phyloP scores from a whole-genome alignment of 1,139 yeast genomes.

The Suhomyces taliae region DNA sequence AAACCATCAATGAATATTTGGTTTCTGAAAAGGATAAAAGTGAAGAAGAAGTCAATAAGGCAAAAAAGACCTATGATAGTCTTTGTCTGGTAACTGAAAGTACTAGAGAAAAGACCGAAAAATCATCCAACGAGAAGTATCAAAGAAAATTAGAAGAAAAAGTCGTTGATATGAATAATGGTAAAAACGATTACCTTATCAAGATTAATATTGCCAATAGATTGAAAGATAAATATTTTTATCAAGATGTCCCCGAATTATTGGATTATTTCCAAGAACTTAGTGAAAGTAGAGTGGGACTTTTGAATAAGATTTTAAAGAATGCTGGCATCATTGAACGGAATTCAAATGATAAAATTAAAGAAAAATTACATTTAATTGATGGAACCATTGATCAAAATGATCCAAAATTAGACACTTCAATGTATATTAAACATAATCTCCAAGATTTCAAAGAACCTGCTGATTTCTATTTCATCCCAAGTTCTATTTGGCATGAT shows the following conservation, averaged over 20 bases:
- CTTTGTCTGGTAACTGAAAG: conserved; percentile 79
- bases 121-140: conserved; percentile 57
- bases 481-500: conserved; percentile 96
- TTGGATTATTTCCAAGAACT: conserved; percentile 84
- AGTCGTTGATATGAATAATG: conserved; percentile 78
- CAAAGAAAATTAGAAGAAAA: conserved; percentile 60
- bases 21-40: conserved; percentile 55
- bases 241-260: conserved; percentile 91
- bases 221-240: conserved; percentile 86
- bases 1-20: conserved; percentile 58
- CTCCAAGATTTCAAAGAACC: conserved; percentile 79
- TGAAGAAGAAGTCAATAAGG: conserved; percentile 67
- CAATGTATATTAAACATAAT: conserved; percentile 94
- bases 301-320: conserved; percentile 68
- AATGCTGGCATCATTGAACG: conserved; percentile 67
- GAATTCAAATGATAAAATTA: conserved; percentile 52
- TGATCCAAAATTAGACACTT: conserved; percentile 71
- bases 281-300: conserved; percentile 74
- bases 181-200: conserved; percentile 80
- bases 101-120: conserved; percentile 71
- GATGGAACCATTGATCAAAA: conserved; percentile 67
- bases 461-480: conserved; percentile 76
- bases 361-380: conserved; percentile 52
- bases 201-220: conserved; percentile 84
- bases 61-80: conserved; percentile 75